These are phyloP conservation scores for Microcos paniculata DNA, from an alignment of 345 rosid genomes.

Conservation along the genomic window DNA sequence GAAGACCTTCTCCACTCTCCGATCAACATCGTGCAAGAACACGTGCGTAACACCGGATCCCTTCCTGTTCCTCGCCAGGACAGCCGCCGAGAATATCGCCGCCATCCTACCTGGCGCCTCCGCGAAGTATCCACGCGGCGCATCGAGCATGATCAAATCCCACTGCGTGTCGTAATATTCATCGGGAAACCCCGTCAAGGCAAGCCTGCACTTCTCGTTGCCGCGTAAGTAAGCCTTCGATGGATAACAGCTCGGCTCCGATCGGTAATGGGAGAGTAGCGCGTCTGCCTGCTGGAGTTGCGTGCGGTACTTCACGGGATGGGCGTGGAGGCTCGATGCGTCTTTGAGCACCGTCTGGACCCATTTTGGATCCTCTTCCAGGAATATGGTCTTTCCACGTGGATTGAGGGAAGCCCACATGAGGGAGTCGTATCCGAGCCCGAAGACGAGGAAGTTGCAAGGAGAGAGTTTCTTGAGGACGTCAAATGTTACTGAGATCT, in stretches of 20 bases:
- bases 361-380: conserved; percentile 75
- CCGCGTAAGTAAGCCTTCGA: conserved; percentile 54
- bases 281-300: conserved; percentile 46
- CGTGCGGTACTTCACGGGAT: conserved; percentile 66
- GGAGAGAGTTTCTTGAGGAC: conserved; percentile 49
- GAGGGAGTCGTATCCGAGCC: conserved; percentile 70
- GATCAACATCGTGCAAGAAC: conserved; percentile 65
- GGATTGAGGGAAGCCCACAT: conserved; percentile 82
- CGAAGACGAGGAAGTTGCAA: conserved; percentile 69
- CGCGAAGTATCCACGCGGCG: conserved; percentile 70
- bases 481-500: conserved; percentile 52
- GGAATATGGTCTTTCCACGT: conserved; percentile 65
- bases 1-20: conserved; percentile 58
- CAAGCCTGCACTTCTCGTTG: conserved; percentile 57
- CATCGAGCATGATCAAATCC: conserved; percentile 88
- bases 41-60: conserved; percentile 72
- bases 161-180: conserved; percentile 71
- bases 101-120: conserved; percentile 79
- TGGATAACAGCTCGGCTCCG: conserved; percentile 46
- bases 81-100: conserved; percentile 74
- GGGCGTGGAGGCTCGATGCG: conserved; percentile 51
- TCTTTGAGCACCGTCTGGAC: conserved; percentile 46
- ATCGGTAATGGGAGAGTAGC: conserved; percentile 41
- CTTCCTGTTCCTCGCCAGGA: conserved; percentile 68
- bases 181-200: conserved; percentile 64